Base-by-base conservation (phyloP, 345 rosid genomes). In the Boechera stricta region DNA sequence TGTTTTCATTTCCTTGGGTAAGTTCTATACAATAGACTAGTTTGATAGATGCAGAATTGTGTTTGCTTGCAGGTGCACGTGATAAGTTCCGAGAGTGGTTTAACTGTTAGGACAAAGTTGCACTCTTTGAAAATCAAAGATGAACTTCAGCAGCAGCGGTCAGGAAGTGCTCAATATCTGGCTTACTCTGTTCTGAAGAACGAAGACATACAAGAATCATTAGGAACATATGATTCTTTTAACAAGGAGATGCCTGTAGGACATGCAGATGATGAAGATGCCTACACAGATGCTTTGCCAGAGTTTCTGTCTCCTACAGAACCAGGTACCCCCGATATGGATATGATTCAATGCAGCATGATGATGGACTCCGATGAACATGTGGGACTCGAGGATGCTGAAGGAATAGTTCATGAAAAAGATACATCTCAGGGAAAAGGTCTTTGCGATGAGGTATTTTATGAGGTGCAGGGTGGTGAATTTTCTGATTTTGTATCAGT, bases 81-180 rank as follows among this genome's bases (percentile, higher is more conserved):
- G 80, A 85, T 91, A 64, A 84, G 81, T 77, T 87, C 86, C 65
- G 94, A 84, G 65, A 85, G 84, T 73, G 96, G 91, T 77, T 82
- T 92, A 67, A 81, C 84, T 29, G 85, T 91, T 74, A 89, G 86
- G 83, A 86, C 89, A 80, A 92, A 95, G 93, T 85, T 95, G 80
- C 99, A 88, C 79, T 91, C 93, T 64, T 81, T 95, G 79, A 87
- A 86, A 87, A 87, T 95, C 77, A 95, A 89, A 85, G 99, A 95
- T 71, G 93, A 88, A 84, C 97, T 92, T 76, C 97, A 92, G 82
- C 88, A 87, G 75, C 82, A 67, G 73, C 77, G 69, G 69, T 86
- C 91, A 44, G 79, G 80, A 71, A 67, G 69, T 79, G 82, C 86
- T 59, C 90, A 83, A 58, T 92, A 88, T 85, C 78, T 95, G 73